Evolutionary conservation across 352 stramenopile species (phyloP), one percentile per base, ranked within the genome.

Genomic region (Blastocystis sp.): DNA sequence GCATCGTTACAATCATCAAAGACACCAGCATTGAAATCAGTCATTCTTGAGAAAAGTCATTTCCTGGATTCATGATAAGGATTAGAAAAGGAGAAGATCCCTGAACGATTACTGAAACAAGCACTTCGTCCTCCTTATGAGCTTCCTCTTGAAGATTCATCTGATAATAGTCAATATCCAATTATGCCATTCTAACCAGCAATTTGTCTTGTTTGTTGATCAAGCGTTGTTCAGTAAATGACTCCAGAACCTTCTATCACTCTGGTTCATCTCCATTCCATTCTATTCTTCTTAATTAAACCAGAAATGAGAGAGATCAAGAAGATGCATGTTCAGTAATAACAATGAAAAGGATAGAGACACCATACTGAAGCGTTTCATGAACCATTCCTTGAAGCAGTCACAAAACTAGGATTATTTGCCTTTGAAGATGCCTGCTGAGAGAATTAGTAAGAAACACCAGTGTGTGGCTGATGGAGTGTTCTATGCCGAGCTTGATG

Each of bases 381-480:
- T n/a, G 27, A 61, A 61, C 54, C 54, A 61, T 46, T 54, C 63
- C 39, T 27, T 29, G 29, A 39, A n/a, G 29, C 7, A 75, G 14
- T 43, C 63, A 75, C 37, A 75, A 75, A 75, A 49, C 63, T 75
- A 56, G 27, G 63, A 75, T 75, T 75, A 75, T 75, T 75, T 49
- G 39, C 39, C 63, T 29, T 75, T 75, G 32, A 54, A 75, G 24
- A 75, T 75, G 63, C 39, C 63, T 54, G 29, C 63, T 75, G 35
- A 73, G 29, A 89, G 90, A 87, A 98, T 98, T 90, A 98, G 94
- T 67, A 98, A 97, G 93, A 99, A 99, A 93, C 93, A 95, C 89
- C 98, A 99, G 93, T 99, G 99, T 91, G 93, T 99, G 80, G 95
- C 96, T 65, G 96, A 99, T 90, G 97, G 97, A 92, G 95, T 99